Evolutionary conservation across 1,284 basidiomycete species (phyloP).

Genomic region (Ustilago vetiveriae): DNA sequence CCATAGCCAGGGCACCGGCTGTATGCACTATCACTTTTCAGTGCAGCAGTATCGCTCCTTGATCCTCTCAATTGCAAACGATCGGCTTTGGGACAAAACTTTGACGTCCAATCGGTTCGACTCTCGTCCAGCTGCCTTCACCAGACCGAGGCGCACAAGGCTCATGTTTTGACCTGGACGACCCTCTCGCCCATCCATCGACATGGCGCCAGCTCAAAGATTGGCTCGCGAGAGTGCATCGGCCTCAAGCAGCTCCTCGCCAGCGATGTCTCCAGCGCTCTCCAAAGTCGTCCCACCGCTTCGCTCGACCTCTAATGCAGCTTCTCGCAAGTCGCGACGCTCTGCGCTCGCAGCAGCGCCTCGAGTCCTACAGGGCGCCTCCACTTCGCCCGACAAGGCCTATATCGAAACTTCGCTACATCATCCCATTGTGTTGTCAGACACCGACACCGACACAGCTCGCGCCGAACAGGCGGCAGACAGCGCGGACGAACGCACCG

Average conservation of each 20-base stretch:
- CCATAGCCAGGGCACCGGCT: neutral
- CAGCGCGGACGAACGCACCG: conserved; percentile 1
- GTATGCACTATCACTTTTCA: neutral
- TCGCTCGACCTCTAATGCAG: neutral
- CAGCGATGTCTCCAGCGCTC: neutral
- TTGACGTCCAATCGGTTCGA: neutral
- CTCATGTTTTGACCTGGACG: conserved; percentile 1
- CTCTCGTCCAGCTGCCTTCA: neutral
- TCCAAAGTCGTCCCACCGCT: neutral
- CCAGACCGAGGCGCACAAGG: neutral
- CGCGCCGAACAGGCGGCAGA: neutral
- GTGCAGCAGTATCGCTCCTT: too few species aligned
- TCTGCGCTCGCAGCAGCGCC: neutral
- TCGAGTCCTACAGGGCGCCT: neutral
- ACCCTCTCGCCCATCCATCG: neutral
- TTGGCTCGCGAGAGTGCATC: conserved; percentile 6
- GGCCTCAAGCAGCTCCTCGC: conserved; percentile 7
- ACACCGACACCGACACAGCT: conserved; percentile 12
- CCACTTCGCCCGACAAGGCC: neutral
- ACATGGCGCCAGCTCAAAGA: conserved; percentile 14
- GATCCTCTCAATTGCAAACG: too few species aligned
- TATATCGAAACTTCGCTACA: conserved; percentile 4
- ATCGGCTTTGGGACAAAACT: neutral
- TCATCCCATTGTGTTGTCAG: conserved; percentile 21
- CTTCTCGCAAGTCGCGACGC: neutral